Conservation (phyloP, 257 asterid genomes). For the Plantago major region DNA sequence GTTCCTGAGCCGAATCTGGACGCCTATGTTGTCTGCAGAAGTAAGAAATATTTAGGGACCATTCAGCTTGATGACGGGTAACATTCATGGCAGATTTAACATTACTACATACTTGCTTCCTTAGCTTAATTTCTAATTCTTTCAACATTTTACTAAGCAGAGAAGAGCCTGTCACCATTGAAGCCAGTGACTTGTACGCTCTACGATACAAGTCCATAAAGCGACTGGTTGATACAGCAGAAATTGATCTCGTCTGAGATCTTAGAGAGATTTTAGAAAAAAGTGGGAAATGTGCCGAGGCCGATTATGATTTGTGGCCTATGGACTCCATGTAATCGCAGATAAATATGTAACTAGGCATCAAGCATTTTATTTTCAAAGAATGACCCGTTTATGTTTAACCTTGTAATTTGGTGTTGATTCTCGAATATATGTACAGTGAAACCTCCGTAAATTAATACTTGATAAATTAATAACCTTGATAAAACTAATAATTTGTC, state of each 20-base stretch:
- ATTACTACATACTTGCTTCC: not conserved
- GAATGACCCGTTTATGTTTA: no score
- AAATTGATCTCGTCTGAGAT: conserved; percentile 73
- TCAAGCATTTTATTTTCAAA: no score
- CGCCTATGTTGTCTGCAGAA: conserved; percentile 67
- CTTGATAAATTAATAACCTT: no score
- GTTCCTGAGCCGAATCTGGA: conserved; percentile 83
- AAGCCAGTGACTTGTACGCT: conserved; percentile 79
- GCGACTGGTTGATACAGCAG: conserved; percentile 76
- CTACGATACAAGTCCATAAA: conserved; percentile 76
- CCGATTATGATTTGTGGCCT: no score
- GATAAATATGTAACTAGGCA: no score
- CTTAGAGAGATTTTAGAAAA: conserved; percentile 20
- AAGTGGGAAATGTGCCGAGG: conserved; percentile 8
- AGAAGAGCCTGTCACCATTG: conserved; percentile 71
- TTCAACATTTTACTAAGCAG: conserved; percentile 30
- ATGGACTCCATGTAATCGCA: no score
- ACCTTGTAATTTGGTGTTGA: no score
- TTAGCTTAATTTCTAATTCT: conserved; percentile 17
- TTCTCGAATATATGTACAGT: no score
- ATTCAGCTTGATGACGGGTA: conserved; percentile 85
- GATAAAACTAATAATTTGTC: no score
- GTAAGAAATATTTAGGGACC: conserved; percentile 73
- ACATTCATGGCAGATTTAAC: not conserved
- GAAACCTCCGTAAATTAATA: no score